Evolutionary conservation across 1,284 basidiomycete species (phyloP), one percentile per base, ranked within the genome.

Genomic region (Tranzscheliella williamsii): DNA sequence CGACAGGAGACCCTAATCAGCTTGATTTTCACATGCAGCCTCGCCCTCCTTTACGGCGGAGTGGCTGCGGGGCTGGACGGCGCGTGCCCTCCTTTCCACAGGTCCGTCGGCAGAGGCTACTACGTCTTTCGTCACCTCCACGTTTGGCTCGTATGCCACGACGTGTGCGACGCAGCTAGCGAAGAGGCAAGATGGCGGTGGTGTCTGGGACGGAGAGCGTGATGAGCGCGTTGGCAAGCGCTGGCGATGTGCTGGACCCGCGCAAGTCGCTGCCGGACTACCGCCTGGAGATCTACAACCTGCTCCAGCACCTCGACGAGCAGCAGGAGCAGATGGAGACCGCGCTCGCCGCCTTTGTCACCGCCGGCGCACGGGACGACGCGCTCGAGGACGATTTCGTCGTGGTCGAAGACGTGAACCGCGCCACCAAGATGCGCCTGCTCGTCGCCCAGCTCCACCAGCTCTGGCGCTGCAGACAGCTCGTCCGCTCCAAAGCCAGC

Each of bases 311-410:
- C 35, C 52, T 62, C 33, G 58, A 62, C 36, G 58, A 62, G 12
- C 47, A 62, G 41, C 58, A 62, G 27, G 58, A 62, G 29, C 48
- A 51, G 52, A 62, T 55, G 34, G 58, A 62, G 6, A 45, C 51
- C 39, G 41, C 51, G 8, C 58, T 62, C 17, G 18, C 9, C 7
- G 32, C 32, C 32, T 9, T 9, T 7, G 9, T 29, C 11, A n/a
- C 27, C 11, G n/a, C 27, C n/a, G 9, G 33, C 15, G 37, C 35
- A 35, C 24, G 15, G 16, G 36, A 60, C 24, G 44, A 55, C 17
- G 52, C 43, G 20, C 52, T 55, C 16, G 52, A 54, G 12, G 42
- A 52, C 29, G 57, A 62, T 24, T 62, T 62, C 37, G 58, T 62
- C 0, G 48, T 62, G 11, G 58, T 62, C 16, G 48, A 62, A 20